Conservation (phyloP, 108 stramenopile species). For the Cyclostephanos invisitatus region DNA sequence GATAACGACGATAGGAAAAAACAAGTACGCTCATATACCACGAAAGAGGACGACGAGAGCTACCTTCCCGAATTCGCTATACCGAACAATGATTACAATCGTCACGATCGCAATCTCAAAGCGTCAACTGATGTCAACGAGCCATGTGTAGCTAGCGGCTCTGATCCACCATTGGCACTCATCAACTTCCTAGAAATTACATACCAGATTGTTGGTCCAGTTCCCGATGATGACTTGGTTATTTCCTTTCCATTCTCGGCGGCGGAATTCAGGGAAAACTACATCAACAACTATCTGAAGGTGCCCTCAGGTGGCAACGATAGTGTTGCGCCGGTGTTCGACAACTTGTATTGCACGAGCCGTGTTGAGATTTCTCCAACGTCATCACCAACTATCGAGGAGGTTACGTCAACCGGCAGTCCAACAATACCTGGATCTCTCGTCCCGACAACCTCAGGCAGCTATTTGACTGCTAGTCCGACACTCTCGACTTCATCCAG, state of each 20-base stretch:
- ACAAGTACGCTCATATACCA: background rate
- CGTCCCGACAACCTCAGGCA: background rate
- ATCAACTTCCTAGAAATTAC: conserved; percentile 29
- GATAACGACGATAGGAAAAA: background rate
- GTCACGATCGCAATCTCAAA: background rate
- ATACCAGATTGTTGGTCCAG: conserved; percentile 21
- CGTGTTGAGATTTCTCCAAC: conserved; percentile 1
- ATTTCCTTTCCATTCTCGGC: conserved; percentile 36
- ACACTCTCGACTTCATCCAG: too few species aligned
- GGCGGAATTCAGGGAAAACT: conserved; percentile 20
- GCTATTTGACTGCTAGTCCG: too few species aligned
- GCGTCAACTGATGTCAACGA: conserved; percentile 13
- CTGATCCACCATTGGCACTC: conserved; percentile 22
- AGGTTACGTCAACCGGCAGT: background rate
- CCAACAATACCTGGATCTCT: background rate
- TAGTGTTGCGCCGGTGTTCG: conserved; percentile 18
- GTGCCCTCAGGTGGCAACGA: conserved; percentile 5
- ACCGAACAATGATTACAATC: background rate
- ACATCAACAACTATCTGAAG: conserved; percentile 37
- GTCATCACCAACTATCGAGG: background rate
- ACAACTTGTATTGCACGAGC: conserved; percentile 24
- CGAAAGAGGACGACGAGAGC: background rate
- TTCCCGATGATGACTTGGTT: conserved; percentile 12
- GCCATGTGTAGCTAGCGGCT: conserved; percentile 27
- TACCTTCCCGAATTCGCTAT: conserved; percentile 5